Percentiles rank a stretch among this genome's conserved stretches.
These are phyloP conservation scores for Thymus mandschuricus DNA, from an alignment of 257 asterid species.

Conservation along the genomic window DNA sequence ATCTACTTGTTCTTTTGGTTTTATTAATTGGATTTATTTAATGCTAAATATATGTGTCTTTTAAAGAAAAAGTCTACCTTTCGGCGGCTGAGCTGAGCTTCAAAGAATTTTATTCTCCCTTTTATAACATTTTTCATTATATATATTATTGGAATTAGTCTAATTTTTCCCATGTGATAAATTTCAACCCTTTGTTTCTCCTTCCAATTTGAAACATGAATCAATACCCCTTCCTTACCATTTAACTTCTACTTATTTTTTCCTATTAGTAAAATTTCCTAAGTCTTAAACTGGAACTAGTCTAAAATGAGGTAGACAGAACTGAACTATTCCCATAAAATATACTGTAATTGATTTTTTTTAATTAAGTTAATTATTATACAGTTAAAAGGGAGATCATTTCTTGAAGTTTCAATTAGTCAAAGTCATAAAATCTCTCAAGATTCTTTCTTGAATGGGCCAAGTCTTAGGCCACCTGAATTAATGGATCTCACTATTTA, in stretches of 20 bases:
- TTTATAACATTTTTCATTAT: not conserved
- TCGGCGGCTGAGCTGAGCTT: slow-evolving; percentile 12
- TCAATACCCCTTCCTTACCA: no score
- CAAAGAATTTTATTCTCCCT: not conserved
- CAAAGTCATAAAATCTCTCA: no score
- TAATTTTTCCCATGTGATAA: no score
- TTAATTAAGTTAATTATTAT: not conserved
- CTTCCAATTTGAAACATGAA: no score
- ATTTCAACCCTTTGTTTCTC: no score
- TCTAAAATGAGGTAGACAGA: not conserved
- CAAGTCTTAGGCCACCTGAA: not conserved
- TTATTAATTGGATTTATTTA: not conserved
- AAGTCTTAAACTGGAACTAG: not conserved
- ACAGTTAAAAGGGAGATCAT: not conserved
- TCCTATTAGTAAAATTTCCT: no score
- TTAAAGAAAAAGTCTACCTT: slow-evolving; percentile 18
- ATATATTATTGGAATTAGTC: not conserved
- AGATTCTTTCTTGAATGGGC: not conserved
- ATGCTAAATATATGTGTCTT: not conserved
- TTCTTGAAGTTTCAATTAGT: no score
- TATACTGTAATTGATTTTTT: not conserved
- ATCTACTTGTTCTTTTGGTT: not conserved
- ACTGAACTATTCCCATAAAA: not conserved
- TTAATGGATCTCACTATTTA: not conserved
- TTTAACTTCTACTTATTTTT: no score